These are phyloP conservation scores for Heterobasidion occidentale DNA, from an alignment of 1,284 basidiomycete species.

Conservation along the genomic window DNA sequence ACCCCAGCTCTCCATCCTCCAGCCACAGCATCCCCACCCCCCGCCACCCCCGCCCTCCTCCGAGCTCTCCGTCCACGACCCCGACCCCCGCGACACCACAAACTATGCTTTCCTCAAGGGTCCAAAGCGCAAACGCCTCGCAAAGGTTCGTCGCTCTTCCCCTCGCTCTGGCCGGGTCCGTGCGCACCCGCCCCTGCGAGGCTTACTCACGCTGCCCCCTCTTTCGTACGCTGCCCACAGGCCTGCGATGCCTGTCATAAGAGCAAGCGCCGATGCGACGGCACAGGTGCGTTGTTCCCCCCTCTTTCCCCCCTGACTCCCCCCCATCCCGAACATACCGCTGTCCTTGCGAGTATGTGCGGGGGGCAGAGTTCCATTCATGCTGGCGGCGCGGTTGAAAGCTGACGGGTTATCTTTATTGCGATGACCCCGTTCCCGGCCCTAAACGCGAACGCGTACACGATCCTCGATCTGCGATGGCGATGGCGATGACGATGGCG, in stretches of 20 bases:
- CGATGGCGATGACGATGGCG: too few species aligned
- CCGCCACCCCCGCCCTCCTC: constrained; percentile 5
- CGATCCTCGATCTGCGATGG: too few species aligned
- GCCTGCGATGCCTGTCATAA: constrained; percentile 80
- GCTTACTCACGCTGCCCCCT: too few species aligned
- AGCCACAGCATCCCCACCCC: not conserved
- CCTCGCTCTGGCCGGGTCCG: not conserved
- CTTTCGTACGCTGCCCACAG: constrained; percentile 24
- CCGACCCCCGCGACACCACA: constrained; percentile 10
- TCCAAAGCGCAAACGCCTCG: constrained; percentile 29
- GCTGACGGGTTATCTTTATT: too few species aligned
- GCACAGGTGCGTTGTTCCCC: constrained; percentile 47
- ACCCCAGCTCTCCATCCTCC: not conserved
- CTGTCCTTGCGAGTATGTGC: not conserved
- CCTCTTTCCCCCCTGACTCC: not conserved
- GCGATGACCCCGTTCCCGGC: too few species aligned
- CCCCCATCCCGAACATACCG: not conserved
- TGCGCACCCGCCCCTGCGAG: too few species aligned
- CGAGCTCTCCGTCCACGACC: constrained; percentile 3
- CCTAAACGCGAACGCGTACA: too few species aligned
- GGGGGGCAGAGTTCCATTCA: too few species aligned
- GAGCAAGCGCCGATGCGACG: constrained; percentile 76
- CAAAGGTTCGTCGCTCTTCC: constrained; percentile 40
- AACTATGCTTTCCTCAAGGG: constrained; percentile 27
- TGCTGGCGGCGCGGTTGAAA: too few species aligned